These are phyloP conservation scores for Baorangia bicolor DNA, from an alignment of 768 basidiomycete genomes.

Conservation along the genomic window DNA sequence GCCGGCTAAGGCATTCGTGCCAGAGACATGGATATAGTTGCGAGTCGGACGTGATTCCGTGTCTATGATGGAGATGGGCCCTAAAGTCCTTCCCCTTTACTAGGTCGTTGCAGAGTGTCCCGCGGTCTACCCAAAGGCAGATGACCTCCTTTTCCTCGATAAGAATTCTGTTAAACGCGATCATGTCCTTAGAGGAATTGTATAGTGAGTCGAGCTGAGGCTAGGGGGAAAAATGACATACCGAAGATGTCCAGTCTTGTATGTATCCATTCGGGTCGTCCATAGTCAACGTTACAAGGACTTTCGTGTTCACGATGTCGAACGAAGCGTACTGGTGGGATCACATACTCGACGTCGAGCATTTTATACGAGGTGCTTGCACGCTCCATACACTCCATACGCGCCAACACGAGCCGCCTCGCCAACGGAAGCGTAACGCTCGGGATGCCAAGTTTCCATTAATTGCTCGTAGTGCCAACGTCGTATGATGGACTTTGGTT, in stretches of 20 bases:
- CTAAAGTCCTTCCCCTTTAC: not conserved
- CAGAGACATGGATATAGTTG: conserved; percentile 8
- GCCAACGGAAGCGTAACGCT: not conserved
- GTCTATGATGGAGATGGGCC: not conserved
- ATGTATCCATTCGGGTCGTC: not conserved
- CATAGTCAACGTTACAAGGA: not conserved
- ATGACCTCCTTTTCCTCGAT: not conserved
- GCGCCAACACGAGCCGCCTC: conserved; percentile 1
- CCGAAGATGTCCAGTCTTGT: not conserved
- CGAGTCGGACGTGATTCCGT: conserved; percentile 2
- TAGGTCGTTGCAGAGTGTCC: not conserved
- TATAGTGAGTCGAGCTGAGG: not conserved
- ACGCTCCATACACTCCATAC: not conserved
- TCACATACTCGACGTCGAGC: not conserved
- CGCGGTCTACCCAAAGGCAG: conserved; percentile 7
- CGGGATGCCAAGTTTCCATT: not conserved
- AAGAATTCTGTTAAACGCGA: not conserved
- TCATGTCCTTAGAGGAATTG: not conserved
- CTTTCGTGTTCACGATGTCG: not conserved
- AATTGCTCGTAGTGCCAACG: not conserved
- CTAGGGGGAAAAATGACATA: not conserved
- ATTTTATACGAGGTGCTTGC: conserved; percentile 4
- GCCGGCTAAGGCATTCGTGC: not conserved
- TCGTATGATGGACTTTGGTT: not conserved
- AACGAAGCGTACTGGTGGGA: not conserved